A percentile compares a stretch with the other conserved stretches of the same genome.
These are phyloP conservation scores for Exsudoporus frostii DNA, from an alignment of 768 basidiomycete genomes.

Conservation along the genomic window DNA sequence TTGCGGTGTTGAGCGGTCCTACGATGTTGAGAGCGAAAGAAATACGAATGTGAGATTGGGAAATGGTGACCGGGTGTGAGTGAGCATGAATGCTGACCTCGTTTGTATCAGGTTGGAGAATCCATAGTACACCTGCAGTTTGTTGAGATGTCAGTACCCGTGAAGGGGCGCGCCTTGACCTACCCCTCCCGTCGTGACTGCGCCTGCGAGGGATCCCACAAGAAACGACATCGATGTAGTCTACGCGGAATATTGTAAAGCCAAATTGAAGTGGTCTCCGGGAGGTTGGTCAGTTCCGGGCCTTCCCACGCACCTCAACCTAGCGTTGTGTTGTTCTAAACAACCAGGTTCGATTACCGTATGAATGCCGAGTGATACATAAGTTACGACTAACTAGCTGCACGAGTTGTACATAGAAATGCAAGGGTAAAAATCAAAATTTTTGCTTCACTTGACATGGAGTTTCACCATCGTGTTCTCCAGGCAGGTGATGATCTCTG, in stretches of 20 bases:
- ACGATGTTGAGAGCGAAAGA: not conserved
- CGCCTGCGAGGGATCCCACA: slow-evolving; percentile 66
- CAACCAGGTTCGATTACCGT: not conserved
- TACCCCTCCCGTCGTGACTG: slow-evolving; percentile 65
- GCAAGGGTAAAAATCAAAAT: not conserved
- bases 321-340: too few relatives aligned
- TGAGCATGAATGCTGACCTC: slow-evolving; percentile 33
- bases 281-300: not conserved
- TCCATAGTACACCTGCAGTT: slow-evolving; percentile 60
- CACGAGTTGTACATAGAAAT: slow-evolving; percentile 4
- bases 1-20: slow-evolving; percentile 54
- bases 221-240: slow-evolving; percentile 49
- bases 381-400: slow-evolving; percentile 5
- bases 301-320: slow-evolving; percentile 14
- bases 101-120: slow-evolving; percentile 64
- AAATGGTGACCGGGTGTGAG: too few relatives aligned
- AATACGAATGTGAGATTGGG: not conserved
- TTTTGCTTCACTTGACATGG: slow-evolving; percentile 15
- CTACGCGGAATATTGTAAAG: not conserved
- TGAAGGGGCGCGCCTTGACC: slow-evolving; percentile 3
- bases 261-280: not conserved
- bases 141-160: not conserved
- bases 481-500: slow-evolving; percentile 6
- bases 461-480: slow-evolving; percentile 28
- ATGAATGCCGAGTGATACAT: not conserved